Percentiles rank a stretch among this genome's conserved stretches.
Conservation (phyloP, 257 asterid species). For the Lantana camara region DNA sequence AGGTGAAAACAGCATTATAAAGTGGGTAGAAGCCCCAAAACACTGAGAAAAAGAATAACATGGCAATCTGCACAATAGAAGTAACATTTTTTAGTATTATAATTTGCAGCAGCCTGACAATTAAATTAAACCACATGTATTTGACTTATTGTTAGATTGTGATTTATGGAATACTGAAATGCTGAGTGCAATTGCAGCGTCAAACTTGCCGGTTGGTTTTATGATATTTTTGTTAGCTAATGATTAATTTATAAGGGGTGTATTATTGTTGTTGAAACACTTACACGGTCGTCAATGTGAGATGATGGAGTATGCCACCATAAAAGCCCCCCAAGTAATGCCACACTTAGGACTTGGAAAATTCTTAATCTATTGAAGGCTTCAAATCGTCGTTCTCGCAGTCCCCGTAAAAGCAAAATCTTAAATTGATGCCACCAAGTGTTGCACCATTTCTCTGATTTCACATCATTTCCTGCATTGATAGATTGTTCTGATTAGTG, state of each 20-base stretch:
- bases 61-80: slow-evolving; percentile 53
- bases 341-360: slow-evolving; percentile 77
- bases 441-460: slow-evolving; percentile 66
- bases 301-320: slow-evolving; percentile 87
- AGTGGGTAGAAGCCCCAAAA: slow-evolving; percentile 89
- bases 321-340: slow-evolving; percentile 68
- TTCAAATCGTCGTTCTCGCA: slow-evolving; percentile 67
- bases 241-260: background rate
- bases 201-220: background rate
- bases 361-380: slow-evolving; percentile 68
- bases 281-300: slow-evolving; percentile 73
- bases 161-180: background rate
- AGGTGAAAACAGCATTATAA: slow-evolving; percentile 77
- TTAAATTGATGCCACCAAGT: slow-evolving; percentile 72
- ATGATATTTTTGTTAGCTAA: background rate
- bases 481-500: background rate
- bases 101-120: too few relatives aligned
- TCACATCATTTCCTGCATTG: slow-evolving; percentile 43
- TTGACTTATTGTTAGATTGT: background rate
- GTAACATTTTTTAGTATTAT: slow-evolving; percentile 23
- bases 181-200: background rate
- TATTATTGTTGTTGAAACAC: slow-evolving; percentile 24
- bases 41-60: slow-evolving; percentile 78
- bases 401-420: slow-evolving; percentile 63
- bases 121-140: background rate